Evolutionary conservation across 805 yeast species (phyloP).

Genomic region (Barnettozyma sp.): DNA sequence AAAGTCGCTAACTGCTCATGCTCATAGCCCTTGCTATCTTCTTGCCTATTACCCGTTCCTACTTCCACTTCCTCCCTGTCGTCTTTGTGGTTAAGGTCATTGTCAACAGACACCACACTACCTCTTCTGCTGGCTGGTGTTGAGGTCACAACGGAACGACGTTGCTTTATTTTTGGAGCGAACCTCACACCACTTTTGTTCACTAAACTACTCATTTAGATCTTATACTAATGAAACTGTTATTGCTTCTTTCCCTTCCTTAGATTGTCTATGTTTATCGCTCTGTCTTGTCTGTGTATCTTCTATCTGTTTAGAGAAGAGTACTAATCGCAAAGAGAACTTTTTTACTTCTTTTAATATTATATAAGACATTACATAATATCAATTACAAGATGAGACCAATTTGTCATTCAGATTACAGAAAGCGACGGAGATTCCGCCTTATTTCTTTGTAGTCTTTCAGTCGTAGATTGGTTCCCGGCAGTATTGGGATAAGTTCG

Average conservation of each 20-base stretch:
- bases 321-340: no score
- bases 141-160: constrained; percentile 30
- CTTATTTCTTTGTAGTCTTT: constrained; percentile 12
- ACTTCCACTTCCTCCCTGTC: constrained; percentile 11
- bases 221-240: not conserved
- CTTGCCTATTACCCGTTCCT: no score
- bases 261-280: no score
- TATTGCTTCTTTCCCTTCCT: no score
- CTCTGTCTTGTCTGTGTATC: no score
- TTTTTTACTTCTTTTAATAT: no score
- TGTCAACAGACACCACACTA: constrained; percentile 12
- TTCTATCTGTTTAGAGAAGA: no score
- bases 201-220: constrained; percentile 36
- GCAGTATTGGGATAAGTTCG: constrained; percentile 1
- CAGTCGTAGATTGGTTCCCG: constrained; percentile 11
- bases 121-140: constrained; percentile 21
- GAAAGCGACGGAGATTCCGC: constrained; percentile 5
- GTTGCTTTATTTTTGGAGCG: constrained; percentile 48
- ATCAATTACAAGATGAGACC: no score
- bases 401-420: no score
- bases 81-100: constrained; percentile 10
- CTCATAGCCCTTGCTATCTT: no score
- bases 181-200: constrained; percentile 55
- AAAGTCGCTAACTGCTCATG: no score
- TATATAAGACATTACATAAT: no score